Base-by-base conservation (phyloP, 2,329 filamentous ascomycete species). In the Chrysoporthe austroafricana region DNA sequence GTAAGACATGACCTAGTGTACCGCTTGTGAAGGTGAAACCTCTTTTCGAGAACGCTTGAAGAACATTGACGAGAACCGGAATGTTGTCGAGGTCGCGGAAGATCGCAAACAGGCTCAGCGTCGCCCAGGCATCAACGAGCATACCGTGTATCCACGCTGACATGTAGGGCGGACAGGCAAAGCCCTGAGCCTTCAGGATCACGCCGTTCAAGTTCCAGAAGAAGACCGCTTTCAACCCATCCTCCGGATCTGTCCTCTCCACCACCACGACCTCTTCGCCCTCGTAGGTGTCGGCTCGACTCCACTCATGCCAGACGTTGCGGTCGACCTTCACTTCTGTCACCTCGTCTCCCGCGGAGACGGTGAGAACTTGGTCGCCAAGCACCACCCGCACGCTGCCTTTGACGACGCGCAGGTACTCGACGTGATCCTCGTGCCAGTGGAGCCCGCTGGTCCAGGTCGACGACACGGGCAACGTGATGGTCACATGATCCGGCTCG, bases 161-260 rank as follows among this genome's bases (percentile, higher is more conserved):
- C 0, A 73, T 70, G 11, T 73, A 67, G 1, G 68, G 64, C 18
- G 68, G 68, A 32, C 62, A 62, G 13, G 1, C 44, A 16, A 64
- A 13, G 3, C 36, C 58, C 26, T 69, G 67, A 14, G 70, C 73
- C 44, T 73, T 71, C 6, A 83, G 71, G 16, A 81, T 74, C 3
- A 81, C 73, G 0, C 79, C 79, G 54, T 85, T 84, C 36, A 85
- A 66, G 62, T 84, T 84, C 76, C 82, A 80, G 70, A 85, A 85
- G 73, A 85, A 85, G 0, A 83, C 68, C 2, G 80, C 76, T 72
- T 85, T 85, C 13, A 76, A 71, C 0, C 80, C 77, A 63, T 85
- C 83, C 5, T 66, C 73, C 0, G 83, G 83, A 18, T 81, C 78
- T 0, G 83, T 85, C 73, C 81, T 78, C 72, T 85, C 83, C 13